phyloP scores from a whole-genome alignment of 2,329 filamentous ascomycete genomes.

The Cadophora malorum region DNA sequence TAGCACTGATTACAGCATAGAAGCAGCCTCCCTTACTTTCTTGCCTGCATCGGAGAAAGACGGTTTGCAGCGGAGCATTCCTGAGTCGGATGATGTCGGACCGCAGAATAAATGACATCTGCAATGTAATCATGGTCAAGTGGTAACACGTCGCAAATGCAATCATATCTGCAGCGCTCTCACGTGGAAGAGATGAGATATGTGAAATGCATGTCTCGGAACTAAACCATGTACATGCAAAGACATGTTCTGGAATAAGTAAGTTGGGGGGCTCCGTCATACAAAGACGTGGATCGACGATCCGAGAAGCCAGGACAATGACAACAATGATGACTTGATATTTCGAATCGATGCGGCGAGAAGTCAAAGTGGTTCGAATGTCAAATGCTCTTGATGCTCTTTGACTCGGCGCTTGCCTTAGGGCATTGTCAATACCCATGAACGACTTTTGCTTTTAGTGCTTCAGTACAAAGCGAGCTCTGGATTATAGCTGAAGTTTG shows the following conservation, averaged over 20 bases:
- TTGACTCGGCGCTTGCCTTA: slow-evolving; percentile 8
- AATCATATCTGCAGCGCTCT: background rate
- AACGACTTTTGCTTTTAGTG: background rate
- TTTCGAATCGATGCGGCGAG: background rate
- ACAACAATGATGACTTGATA: background rate
- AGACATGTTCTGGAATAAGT: slow-evolving; percentile 9
- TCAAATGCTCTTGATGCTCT: background rate
- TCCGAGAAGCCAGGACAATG: slow-evolving; percentile 1
- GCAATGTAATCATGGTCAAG: background rate
- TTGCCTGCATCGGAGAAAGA: slow-evolving; percentile 19
- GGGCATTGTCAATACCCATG: background rate
- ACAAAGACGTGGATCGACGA: slow-evolving; percentile 1
- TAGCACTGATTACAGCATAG: background rate
- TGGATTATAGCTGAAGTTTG: background rate
- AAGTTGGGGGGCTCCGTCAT: background rate
- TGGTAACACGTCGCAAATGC: background rate
- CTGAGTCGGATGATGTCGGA: slow-evolving; percentile 4
- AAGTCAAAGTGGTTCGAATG: background rate
- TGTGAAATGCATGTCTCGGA: slow-evolving; percentile 10
- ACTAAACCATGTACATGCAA: background rate
- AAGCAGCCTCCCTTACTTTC: slow-evolving; percentile 8
- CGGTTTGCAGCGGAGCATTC: slow-evolving; percentile 21
- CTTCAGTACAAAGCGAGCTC: background rate
- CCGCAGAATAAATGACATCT: background rate
- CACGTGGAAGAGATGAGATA: slow-evolving; percentile 14